phyloP scores from a whole-genome alignment of 1,139 yeast genomes.

The Suhomyces terraborum region DNA sequence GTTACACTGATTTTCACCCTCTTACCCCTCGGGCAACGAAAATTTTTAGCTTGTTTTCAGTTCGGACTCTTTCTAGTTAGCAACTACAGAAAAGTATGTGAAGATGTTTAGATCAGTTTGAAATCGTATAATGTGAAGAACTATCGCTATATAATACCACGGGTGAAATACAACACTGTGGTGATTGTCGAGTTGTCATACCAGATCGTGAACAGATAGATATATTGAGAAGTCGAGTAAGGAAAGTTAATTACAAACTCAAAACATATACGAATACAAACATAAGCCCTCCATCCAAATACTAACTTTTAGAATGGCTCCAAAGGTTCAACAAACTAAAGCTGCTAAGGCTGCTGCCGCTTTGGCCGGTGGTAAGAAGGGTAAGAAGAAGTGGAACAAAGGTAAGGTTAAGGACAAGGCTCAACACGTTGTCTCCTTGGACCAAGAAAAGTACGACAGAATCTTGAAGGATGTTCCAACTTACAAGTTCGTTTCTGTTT shows the following conservation, averaged over 20 bases:
- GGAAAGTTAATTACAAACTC: too few relatives aligned
- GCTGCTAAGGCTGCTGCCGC: slow-evolving; percentile 99
- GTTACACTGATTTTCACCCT: slow-evolving; percentile 6
- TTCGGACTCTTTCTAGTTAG: slow-evolving; percentile 19
- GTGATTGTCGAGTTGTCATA: too few relatives aligned
- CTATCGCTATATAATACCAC: too few relatives aligned
- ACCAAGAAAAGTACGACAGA: slow-evolving; percentile 99
- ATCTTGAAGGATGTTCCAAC: slow-evolving; percentile 99
- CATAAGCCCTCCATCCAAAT: slow-evolving; percentile 8
- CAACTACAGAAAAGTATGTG: slow-evolving; percentile 24
- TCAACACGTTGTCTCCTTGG: slow-evolving; percentile 95
- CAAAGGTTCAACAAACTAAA: slow-evolving; percentile 98
- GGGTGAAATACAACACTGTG: too few relatives aligned
- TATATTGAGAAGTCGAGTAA: too few relatives aligned
- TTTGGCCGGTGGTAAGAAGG: slow-evolving; percentile 99
- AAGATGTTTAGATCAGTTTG: not conserved
- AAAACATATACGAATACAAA: not conserved
- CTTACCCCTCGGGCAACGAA: slow-evolving; percentile 2
- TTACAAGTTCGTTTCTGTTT: slow-evolving; percentile 96
- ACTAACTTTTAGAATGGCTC: slow-evolving; percentile 82
- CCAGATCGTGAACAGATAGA: too few relatives aligned
- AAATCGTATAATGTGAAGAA: not conserved
- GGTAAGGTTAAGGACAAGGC: slow-evolving; percentile 99
- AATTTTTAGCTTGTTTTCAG: slow-evolving; percentile 15
- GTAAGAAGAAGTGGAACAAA: slow-evolving; percentile 99